phyloP scores from a whole-genome alignment of 2,329 filamentous ascomycete species.

The Ustulina deusta region DNA sequence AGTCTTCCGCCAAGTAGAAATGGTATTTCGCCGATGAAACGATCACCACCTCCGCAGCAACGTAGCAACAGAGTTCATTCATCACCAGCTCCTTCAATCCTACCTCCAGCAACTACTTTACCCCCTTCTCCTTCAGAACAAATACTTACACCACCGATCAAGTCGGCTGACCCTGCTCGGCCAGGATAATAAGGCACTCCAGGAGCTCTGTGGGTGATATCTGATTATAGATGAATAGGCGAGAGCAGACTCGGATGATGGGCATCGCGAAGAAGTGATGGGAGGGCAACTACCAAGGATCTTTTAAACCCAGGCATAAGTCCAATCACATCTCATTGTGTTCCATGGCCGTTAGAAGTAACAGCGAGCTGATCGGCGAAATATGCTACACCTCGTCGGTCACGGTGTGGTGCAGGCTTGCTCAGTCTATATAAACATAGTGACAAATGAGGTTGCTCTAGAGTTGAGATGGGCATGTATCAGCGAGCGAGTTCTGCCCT shows the following conservation, averaged over 20 bases:
- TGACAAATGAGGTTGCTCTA: background rate
- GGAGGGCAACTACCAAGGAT: background rate
- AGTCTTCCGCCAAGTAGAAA: constrained; percentile 59
- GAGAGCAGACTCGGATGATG: background rate
- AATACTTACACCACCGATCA: constrained; percentile 71
- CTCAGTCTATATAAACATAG: constrained; percentile 9
- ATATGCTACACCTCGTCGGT: background rate
- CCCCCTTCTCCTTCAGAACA: constrained; percentile 68
- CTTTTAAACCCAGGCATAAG: background rate
- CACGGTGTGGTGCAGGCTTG: background rate
- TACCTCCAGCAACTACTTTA: constrained; percentile 69
- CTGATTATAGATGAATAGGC: constrained; percentile 25
- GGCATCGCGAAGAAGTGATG: background rate
- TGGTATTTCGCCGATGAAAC: constrained; percentile 65
- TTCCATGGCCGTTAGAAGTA: background rate
- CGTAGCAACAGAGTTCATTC: constrained; percentile 47
- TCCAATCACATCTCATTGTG: background rate
- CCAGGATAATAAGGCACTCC: constrained; percentile 47
- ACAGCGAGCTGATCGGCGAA: background rate
- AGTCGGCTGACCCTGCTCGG: constrained; percentile 57
- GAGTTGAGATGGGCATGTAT: constrained; percentile 2
- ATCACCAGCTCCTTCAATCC: constrained; percentile 57
- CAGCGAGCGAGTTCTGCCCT: background rate
- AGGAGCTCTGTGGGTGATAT: constrained; percentile 35
- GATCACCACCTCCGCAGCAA: constrained; percentile 58